Evolutionary conservation across 169 alveolate species (phyloP).

Genomic region (Plasmodium inui): DNA sequence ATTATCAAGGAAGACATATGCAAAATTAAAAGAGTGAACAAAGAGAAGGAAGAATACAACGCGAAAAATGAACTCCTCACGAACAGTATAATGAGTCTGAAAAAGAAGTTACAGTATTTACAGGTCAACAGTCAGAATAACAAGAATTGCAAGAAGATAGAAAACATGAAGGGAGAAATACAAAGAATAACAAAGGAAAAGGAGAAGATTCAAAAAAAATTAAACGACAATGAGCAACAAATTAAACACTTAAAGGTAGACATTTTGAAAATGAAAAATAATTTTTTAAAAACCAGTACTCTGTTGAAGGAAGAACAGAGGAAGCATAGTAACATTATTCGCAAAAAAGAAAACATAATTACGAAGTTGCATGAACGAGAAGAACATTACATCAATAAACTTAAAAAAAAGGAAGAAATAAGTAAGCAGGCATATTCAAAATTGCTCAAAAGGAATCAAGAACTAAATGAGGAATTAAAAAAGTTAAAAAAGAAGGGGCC

Average conservation of each 20-base stretch:
- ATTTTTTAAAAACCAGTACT: conserved; percentile 55
- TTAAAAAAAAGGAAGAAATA: conserved; percentile 66
- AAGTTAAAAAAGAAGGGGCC: conserved; percentile 22
- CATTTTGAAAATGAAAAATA: conserved; percentile 43
- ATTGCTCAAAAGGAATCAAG: conserved; percentile 43
- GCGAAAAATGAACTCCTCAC: conserved; percentile 50
- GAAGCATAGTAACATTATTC: conserved; percentile 51
- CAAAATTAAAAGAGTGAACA: conserved; percentile 34
- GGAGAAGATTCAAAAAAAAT: conserved; percentile 48
- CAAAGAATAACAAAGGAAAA: conserved; percentile 53
- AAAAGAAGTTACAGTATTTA: conserved; percentile 29
- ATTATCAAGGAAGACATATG: conserved; percentile 43
- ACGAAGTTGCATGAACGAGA: conserved; percentile 53
- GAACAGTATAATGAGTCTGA: conserved; percentile 24
- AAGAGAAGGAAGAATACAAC: conserved; percentile 48
- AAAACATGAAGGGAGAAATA: conserved; percentile 37
- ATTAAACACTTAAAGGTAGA: conserved; percentile 66
- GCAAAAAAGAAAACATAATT: conserved; percentile 52
- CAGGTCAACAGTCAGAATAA: conserved; percentile 39
- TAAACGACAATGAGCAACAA: conserved; percentile 51
- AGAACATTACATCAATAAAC: conserved; percentile 45
- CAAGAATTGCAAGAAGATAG: conserved; percentile 38
- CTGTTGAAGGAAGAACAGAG: conserved; percentile 45
- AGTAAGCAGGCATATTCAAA: conserved; percentile 66
- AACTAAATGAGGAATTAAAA: conserved; percentile 52